These are phyloP conservation scores for Pichia sp. DNA, from an alignment of 1,139 yeast species.

Conservation along the genomic window DNA sequence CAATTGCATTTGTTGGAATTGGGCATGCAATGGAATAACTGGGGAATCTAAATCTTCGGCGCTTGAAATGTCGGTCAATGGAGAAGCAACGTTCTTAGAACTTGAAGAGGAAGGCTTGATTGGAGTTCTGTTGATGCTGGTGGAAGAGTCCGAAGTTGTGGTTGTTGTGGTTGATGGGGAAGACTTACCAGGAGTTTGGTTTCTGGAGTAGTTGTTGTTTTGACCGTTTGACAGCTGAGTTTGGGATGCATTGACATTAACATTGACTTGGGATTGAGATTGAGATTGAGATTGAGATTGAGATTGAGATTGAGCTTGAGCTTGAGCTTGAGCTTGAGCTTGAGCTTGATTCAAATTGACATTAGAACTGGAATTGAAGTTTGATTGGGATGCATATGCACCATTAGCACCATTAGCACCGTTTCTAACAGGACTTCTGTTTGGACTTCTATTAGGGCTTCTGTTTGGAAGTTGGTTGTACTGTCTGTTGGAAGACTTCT, in stretches of 20 bases:
- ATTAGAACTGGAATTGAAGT: background rate
- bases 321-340: no score
- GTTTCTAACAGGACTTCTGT: background rate
- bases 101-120: background rate
- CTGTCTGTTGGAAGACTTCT: background rate
- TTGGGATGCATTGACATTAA: background rate
- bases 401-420: background rate
- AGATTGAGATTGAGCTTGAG: background rate
- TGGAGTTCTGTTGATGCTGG: slow-evolving; percentile 1
- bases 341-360: background rate
- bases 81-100: background rate
- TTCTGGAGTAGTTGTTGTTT: background rate
- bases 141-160: slow-evolving; percentile 9
- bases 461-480: background rate
- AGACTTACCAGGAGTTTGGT: slow-evolving; percentile 3
- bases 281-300: background rate
- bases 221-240: background rate
- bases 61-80: slow-evolving; percentile 5
- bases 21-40: background rate
- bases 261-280: background rate
- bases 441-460: background rate
- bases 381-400: no score
- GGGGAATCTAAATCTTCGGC: background rate
- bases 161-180: slow-evolving; percentile 18
- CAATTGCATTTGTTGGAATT: background rate